Evolutionary conservation across 2,329 filamentous ascomycete species (phyloP).

Genomic region (Talaromyces sp.): DNA sequence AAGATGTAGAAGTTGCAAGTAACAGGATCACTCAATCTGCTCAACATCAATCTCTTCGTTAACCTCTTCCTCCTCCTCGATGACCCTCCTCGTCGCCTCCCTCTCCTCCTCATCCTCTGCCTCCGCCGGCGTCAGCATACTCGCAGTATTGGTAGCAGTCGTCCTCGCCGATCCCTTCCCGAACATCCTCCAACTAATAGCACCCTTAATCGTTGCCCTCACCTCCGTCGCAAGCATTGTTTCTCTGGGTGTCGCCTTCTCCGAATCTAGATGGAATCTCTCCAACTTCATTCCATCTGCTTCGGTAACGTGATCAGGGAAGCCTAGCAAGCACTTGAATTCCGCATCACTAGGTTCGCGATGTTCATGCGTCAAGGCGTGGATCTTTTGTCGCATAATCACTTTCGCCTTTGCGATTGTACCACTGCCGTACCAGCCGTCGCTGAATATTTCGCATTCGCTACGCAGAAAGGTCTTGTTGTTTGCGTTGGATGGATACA

Average conservation of each 20-base stretch:
- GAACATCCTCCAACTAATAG: constrained; percentile 27
- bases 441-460: constrained; percentile 58
- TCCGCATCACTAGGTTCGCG: constrained; percentile 32
- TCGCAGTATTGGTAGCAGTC: constrained; percentile 25
- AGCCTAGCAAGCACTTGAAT: constrained; percentile 34
- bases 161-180: constrained; percentile 28
- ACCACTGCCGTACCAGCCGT: constrained; percentile 83
- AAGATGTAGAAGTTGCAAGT: not conserved
- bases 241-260: constrained; percentile 23
- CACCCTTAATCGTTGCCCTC: constrained; percentile 32
- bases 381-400: constrained; percentile 84
- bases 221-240: constrained; percentile 36
- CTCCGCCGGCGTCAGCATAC: constrained; percentile 15
- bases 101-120: constrained; percentile 23
- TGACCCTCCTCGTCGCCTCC: constrained; percentile 15
- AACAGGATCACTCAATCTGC: constrained; percentile 8
- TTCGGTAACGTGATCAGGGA: constrained; percentile 36
- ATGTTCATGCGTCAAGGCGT: constrained; percentile 54
- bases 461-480: constrained; percentile 52
- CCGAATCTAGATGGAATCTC: constrained; percentile 28
- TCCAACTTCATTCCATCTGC: constrained; percentile 22
- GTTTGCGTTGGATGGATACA: constrained; percentile 57
- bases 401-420: constrained; percentile 79
- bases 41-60: constrained; percentile 16
- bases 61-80: constrained; percentile 23